Evolutionary conservation across 805 yeast species (phyloP), one percentile per base, ranked within the genome.

Genomic region (Ascoidea rubescens): DNA sequence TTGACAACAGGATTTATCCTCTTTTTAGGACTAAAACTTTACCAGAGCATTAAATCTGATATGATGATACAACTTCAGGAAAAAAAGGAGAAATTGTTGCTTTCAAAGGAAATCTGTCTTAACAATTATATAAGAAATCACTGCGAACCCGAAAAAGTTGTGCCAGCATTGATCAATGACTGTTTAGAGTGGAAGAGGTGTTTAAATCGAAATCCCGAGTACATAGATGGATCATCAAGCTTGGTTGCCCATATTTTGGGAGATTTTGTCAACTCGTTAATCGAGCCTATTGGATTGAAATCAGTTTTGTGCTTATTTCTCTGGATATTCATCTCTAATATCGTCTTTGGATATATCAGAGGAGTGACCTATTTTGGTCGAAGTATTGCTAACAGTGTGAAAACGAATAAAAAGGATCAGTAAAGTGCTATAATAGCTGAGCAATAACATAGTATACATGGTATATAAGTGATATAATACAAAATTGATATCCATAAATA

Each of bases 111-210:
- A 8, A 66, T 66, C 31, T 84, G 91, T 62, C 64, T 72, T 31
- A 64, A 75, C 32, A 66, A 75, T 17, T 84, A 75, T 61, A 48
- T 65, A 44, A 75, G 71, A 8, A 85, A 84, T 63, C 63, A 71
- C 45, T 85, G 95, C 62, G 69, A 69, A 14, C 79, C 79, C 4
- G 77, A 72, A 8, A 67, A 71, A 4, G 67, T 78, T 7, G 78
- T 74, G 2, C 84, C 89, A 1, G 84, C 82, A 2, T 62, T 84
- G 53, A 77, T 75, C 52, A 66, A 67, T 31, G 69, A 71, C 45
- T 85, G 93, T 64, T 66, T 70, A 14, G 67, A 71, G 53, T 85
- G 88, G 89, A 75, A 71, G 51, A 71, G 71, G 48, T 84, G 91
- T 61, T 82, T 82, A 85, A 71, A 71, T 49, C 76, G 78, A 58